Evolutionary conservation across 176 grass and related monocot genomes (phyloP), one percentile per base, ranked within the genome.

Genomic region (Aechmea fasciata): DNA sequence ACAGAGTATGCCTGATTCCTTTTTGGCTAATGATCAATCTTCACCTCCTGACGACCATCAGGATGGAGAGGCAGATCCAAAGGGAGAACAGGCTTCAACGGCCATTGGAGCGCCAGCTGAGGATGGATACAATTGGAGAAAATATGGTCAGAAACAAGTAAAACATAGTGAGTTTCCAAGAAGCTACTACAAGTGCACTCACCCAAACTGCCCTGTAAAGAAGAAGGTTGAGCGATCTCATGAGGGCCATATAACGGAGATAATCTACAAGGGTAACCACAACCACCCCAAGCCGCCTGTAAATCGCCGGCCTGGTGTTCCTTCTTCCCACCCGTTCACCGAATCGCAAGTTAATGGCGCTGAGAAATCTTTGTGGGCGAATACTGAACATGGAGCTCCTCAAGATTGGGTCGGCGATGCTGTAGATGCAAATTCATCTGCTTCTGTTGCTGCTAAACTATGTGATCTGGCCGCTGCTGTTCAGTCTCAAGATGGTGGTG

Each of bases 111-210:
- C 75, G 7, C 83, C 83, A 1, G 86, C 85, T 3, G 89, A 96
- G 69, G 88, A 96, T 57, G 89, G 85, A 25, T 92, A 96, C 81
- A 87, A 90, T 62, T 96, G 93, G 93, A 78, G 93, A 84, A 96
- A 96, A 69, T 96, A 96, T 68, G 93, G 93, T 66, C 93, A 96
- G 85, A 96, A 96, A 78, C 93, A 96, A 64, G 88, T 96, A 76
- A 96, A 96, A 76, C 83, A 88, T 85, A 89, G 93, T 59, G 88
- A 96, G 77, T 96, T 78, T 67, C 93, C 93, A 9, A 75, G 93
- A 48, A 92, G 93, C 80, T 96, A 96, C 74, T 96, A 92, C 79
- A 96, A 96, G 72, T 96, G 93, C 86, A 96, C 93, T 19, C 89
- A 92, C 25, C 81, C 86, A 41, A 83, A 50, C 64, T 96, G 93